These are phyloP conservation scores for Kwoniella botswanensis DNA, from an alignment of 768 basidiomycete genomes.

Conservation along the genomic window DNA sequence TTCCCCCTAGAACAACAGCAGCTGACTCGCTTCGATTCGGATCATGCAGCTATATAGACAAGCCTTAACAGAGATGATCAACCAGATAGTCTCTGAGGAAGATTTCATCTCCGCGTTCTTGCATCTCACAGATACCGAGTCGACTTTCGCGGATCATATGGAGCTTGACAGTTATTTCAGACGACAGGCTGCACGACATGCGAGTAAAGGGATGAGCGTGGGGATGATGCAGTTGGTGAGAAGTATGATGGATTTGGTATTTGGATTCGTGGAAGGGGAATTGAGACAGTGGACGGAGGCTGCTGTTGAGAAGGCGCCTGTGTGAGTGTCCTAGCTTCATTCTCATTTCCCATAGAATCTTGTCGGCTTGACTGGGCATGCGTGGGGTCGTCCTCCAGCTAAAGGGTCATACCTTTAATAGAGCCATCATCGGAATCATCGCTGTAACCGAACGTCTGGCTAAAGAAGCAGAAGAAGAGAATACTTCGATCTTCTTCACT, in stretches of 20 bases:
- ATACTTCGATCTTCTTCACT: constrained; percentile 71
- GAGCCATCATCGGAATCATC: constrained; percentile 83
- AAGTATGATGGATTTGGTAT: constrained; percentile 90
- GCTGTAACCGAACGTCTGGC: constrained; percentile 77
- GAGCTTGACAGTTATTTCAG: constrained; percentile 91
- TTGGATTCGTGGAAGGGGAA: constrained; percentile 86
- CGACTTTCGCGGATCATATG: constrained; percentile 96
- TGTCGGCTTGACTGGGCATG: too few species aligned
- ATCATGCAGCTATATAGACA: constrained; percentile 70
- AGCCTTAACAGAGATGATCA: constrained; percentile 72
- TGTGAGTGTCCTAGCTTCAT: constrained; percentile 63
- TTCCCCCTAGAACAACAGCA: not conserved
- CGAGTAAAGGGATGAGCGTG: constrained; percentile 65
- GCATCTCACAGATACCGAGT: constrained; percentile 82
- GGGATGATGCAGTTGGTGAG: constrained; percentile 79
- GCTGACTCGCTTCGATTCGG: not conserved
- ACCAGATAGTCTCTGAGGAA: constrained; percentile 77
- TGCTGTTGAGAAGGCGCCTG: constrained; percentile 72
- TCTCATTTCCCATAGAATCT: too few species aligned
- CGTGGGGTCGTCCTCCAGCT: too few species aligned
- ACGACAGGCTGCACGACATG: constrained; percentile 79
- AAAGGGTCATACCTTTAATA: constrained; percentile 50
- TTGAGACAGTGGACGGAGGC: constrained; percentile 83
- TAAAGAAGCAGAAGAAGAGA: constrained; percentile 76
- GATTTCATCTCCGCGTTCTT: constrained; percentile 90